Conservation (phyloP, 495 filamentous ascomycete genomes). For the Sordaria brevicollis region DNA sequence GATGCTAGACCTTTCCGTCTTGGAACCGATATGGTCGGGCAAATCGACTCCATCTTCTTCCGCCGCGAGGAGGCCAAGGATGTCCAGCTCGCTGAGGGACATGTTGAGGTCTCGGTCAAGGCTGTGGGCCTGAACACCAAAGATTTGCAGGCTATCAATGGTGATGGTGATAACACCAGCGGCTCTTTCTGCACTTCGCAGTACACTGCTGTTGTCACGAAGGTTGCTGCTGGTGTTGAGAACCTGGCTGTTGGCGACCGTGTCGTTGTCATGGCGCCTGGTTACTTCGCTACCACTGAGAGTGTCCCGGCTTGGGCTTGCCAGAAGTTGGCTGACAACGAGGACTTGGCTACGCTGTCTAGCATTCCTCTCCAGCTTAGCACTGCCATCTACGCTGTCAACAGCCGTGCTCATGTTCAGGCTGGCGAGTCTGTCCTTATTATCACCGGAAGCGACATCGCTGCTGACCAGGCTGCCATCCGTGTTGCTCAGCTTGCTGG, state of each 20-base stretch:
- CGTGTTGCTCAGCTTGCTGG: constrained; percentile 37
- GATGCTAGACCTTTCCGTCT: constrained; percentile 10
- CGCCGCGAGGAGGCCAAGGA: constrained; percentile 13
- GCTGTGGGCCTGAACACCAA: constrained; percentile 25
- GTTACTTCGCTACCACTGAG: constrained; percentile 26
- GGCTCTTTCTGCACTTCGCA: constrained; percentile 22
- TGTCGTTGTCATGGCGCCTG: constrained; percentile 25
- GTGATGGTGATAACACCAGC: constrained; percentile 14
- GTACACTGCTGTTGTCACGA: constrained; percentile 29
- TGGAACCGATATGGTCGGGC: constrained; percentile 10
- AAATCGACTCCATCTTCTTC: constrained; percentile 15
- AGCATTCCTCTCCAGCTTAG: constrained; percentile 31
- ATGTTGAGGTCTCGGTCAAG: constrained; percentile 21
- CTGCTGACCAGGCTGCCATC: constrained; percentile 41
- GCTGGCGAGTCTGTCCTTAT: constrained; percentile 45
- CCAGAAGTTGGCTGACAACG: constrained; percentile 15
- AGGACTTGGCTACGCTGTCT: constrained; percentile 11
- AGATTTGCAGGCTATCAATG: constrained; percentile 35
- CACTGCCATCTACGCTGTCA: constrained; percentile 42
- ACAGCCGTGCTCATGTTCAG: constrained; percentile 22
- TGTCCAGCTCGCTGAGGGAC: constrained; percentile 5
- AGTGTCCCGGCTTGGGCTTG: constrained; percentile 18
- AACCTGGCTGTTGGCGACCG: constrained; percentile 24
- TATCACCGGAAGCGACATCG: constrained; percentile 39
- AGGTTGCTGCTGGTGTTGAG: constrained; percentile 29